These are phyloP conservation scores for Trichosporon sp. DNA, from an alignment of 1,284 basidiomycete genomes.

Conservation along the genomic window DNA sequence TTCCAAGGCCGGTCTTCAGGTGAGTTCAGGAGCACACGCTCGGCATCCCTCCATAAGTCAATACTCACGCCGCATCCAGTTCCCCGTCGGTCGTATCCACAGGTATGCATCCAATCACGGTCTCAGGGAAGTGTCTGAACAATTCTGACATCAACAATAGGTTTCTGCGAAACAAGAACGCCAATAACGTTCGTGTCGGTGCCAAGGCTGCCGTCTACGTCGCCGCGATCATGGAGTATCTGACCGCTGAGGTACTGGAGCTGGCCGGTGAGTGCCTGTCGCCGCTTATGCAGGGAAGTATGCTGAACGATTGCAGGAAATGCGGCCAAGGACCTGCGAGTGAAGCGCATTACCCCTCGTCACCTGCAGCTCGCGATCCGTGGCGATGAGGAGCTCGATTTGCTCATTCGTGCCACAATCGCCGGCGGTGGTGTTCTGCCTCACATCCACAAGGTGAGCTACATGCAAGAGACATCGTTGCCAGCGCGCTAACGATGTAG, in stretches of 20 bases:
- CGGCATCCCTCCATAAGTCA: not conserved
- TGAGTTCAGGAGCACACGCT: conserved; percentile 43
- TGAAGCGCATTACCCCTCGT: conserved; percentile 96
- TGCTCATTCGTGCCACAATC: conserved; percentile 54
- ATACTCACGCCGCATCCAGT: conserved; percentile 22
- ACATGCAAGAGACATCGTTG: not conserved
- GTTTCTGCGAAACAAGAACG: conserved; percentile 86
- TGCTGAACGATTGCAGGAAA: conserved; percentile 59
- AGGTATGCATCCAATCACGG: conserved; percentile 18
- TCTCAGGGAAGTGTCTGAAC: not conserved
- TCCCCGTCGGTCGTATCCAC: conserved; percentile 46
- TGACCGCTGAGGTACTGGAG: conserved; percentile 50
- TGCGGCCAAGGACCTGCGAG: conserved; percentile 89
- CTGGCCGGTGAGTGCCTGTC: conserved; percentile 42
- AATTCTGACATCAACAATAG: conserved; percentile 47
- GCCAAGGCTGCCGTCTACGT: conserved; percentile 50
- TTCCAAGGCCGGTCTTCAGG: conserved; percentile 77
- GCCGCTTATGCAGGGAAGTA: not conserved
- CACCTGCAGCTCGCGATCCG: conserved; percentile 63
- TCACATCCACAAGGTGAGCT: conserved; percentile 79
- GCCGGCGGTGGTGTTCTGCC: conserved; percentile 85
- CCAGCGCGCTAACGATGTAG: conserved; percentile 22
- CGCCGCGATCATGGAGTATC: conserved; percentile 50
- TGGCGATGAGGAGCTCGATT: conserved; percentile 69
- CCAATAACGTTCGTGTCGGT: conserved; percentile 67